These are phyloP conservation scores for Biscutella laevigata DNA, from an alignment of 441 rosid species.

Conservation along the genomic window DNA sequence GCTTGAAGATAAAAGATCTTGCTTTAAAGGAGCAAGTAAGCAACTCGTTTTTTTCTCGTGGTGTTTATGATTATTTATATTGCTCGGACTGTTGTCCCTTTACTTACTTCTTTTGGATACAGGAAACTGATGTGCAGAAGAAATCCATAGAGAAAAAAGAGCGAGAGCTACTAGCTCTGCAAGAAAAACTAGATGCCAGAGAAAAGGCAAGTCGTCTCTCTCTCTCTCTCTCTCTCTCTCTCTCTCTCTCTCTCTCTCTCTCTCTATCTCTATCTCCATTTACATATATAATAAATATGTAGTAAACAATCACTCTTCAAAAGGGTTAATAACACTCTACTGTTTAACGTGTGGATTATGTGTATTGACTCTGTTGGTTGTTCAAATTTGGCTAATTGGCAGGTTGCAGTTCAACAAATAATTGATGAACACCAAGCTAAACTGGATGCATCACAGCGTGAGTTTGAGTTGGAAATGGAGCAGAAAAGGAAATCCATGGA, in stretches of 20 bases:
- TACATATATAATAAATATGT: too few relatives aligned
- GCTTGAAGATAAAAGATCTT: constrained; percentile 47
- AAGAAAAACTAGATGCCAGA: constrained; percentile 75
- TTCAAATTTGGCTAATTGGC: constrained; percentile 22
- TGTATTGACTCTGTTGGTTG: constrained; percentile 11
- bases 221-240: not conserved
- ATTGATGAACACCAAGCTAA: constrained; percentile 62
- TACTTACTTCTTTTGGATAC: constrained; percentile 23
- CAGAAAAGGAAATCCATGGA: constrained; percentile 63
- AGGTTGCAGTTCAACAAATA: constrained; percentile 72
- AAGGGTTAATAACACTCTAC: too few relatives aligned
- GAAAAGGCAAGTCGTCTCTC: constrained; percentile 51
- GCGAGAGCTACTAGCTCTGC: constrained; percentile 44
- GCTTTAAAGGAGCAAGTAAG: constrained; percentile 57
- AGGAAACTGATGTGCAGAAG: constrained; percentile 51
- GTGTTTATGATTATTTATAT: not conserved
- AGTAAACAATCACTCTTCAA: too few relatives aligned
- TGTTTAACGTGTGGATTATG: constrained; percentile 14
- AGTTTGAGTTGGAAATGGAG: constrained; percentile 73
- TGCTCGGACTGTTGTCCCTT: not conserved
- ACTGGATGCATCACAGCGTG: constrained; percentile 56
- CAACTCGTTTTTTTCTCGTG: constrained; percentile 6
- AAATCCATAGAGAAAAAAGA: constrained; percentile 61
- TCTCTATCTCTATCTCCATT: too few relatives aligned
- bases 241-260: too few relatives aligned